Conservation (phyloP, 2,329 filamentous ascomycete genomes). For the Fusarium concolor region DNA sequence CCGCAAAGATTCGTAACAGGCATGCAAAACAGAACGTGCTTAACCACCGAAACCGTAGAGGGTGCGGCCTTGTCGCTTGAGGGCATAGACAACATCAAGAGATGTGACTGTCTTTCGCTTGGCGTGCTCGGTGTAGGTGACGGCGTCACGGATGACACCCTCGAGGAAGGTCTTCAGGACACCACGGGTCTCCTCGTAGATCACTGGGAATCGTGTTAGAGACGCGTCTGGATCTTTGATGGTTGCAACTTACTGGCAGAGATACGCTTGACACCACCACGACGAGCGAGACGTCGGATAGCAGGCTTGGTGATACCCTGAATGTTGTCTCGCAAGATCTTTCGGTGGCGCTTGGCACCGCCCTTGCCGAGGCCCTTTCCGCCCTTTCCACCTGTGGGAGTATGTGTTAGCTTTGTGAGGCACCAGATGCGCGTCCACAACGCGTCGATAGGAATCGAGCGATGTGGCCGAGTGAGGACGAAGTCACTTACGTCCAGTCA, state of each 20-base stretch:
- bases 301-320: slow-evolving; percentile 99
- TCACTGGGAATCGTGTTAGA: slow-evolving; percentile 72
- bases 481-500: slow-evolving; percentile 76
- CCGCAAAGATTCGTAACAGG: slow-evolving; percentile 53
- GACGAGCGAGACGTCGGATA: slow-evolving; percentile 96
- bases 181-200: slow-evolving; percentile 82
- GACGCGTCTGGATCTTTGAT: slow-evolving; percentile 66
- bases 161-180: slow-evolving; percentile 84
- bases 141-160: slow-evolving; percentile 79
- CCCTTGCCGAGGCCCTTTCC: slow-evolving; percentile 99
- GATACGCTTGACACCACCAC: slow-evolving; percentile 99
- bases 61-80: slow-evolving; percentile 78
- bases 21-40: slow-evolving; percentile 51
- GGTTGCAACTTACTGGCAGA: slow-evolving; percentile 78
- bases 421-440: slow-evolving; percentile 68
- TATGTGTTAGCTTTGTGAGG: slow-evolving; percentile 67
- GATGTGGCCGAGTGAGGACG: background rate
- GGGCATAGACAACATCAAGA: slow-evolving; percentile 75
- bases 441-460: background rate
- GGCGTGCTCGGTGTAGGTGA: slow-evolving; percentile 84
- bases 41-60: slow-evolving; percentile 93
- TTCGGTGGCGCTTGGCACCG: slow-evolving; percentile 97
- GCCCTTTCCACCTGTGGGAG: slow-evolving; percentile 82
- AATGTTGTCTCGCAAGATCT: slow-evolving; percentile 99
- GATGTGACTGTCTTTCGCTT: slow-evolving; percentile 85